Evolutionary conservation across 768 basidiomycete genomes (phyloP), one percentile per base, ranked within the genome.

Genomic region (Rhizopogon rudus): DNA sequence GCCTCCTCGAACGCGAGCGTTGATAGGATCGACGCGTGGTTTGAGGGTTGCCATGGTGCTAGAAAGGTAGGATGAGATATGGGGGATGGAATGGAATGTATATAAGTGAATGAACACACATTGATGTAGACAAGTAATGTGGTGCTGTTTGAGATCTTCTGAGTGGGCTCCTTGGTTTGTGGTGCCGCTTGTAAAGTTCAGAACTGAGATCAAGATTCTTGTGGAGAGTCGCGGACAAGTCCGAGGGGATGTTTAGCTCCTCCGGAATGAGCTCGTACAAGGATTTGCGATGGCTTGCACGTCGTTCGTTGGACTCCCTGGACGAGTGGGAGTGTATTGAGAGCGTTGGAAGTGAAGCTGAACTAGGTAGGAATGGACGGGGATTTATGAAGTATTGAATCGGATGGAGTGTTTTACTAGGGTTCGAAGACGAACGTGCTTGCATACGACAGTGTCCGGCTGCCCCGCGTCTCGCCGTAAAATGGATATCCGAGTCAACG

Each of bases 1-100:
- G 53, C 84, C 82, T 61, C 89, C 89, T 56, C 89, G 84, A 53
- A 81, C 82, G 59, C 88, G 86, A 66, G 83, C 78, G 61, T 79
- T 83, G 81, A 87, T 76, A 55, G 87, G 80, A 60, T 90, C 86
- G 65, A 71, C 72, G 61, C 83, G 80, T 52, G 86, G 87, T 70
- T 84, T 76, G 22, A 77, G 71, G 40, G 61, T 81, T 64, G 58
- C 75, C 73, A 85, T 79, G 73, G 80, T 80, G 67, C 73, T 82
- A 71, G 60, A 52, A 50, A 51, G 43, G 16, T 37, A 44, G 53
- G 44, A 35, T 37, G 13, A 22, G 63, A 50, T 55, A 52, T 41
- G 61, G 58, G 10, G 12, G 35, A 37, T 37, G 35, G 54, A 55
- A 49, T 39, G 54, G 20, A 20, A 20, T 20, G 20, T 16, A 39